Evolutionary conservation across 2,329 filamentous ascomycete genomes (phyloP), one percentile per base, ranked within the genome.

Genomic region (Paecilomyces sp.): DNA sequence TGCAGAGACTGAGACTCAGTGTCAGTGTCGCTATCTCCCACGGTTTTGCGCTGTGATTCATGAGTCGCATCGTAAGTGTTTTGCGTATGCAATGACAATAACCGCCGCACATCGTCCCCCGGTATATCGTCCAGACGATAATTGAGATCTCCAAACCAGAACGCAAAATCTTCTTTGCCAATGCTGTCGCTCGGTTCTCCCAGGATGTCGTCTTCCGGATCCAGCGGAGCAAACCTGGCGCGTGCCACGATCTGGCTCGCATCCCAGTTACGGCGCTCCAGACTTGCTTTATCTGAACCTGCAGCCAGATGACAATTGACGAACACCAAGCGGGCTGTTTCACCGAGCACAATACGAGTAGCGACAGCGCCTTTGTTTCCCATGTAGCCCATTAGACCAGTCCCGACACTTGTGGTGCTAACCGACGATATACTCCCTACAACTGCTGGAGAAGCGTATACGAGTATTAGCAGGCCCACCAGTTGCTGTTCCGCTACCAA

Each of bases 91-190:
- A 97, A 81, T 69, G 88, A 89, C 41, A 99, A 80, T 6, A 97
- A 78, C 55, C 89, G 85, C 33, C 93, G 85, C 54, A 99, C 94
- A 71, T 99, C 94, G 41, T 94, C 89, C 0, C 92, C 92, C 0
- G 93, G 90, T 55, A 97, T 84, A 53, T 88, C 90, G 56, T 95
- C 91, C 0, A 99, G 81, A 33, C 94, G 86, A 70, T 97, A 99
- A 72, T 99, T 99, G 51, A 99, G 81, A 73, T 99, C 94, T 6
- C 94, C 94, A 69, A 96, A 90, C 91, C 93, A 97, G 69, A 99
- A 97, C 0, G 88, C 86, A 75, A 97, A 92, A 70, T 99, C 94
- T 65, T 96, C 93, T 47, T 95, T 90, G 0, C 91, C 92, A 64
- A 99, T 88, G 36, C 80, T 84, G 57, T 89, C 86, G 25, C 61